A percentile compares a stretch with the other conserved stretches of the same genome.
Conservation (phyloP, 495 filamentous ascomycete genomes). For the Lasiosphaeriaceae sp. region DNA sequence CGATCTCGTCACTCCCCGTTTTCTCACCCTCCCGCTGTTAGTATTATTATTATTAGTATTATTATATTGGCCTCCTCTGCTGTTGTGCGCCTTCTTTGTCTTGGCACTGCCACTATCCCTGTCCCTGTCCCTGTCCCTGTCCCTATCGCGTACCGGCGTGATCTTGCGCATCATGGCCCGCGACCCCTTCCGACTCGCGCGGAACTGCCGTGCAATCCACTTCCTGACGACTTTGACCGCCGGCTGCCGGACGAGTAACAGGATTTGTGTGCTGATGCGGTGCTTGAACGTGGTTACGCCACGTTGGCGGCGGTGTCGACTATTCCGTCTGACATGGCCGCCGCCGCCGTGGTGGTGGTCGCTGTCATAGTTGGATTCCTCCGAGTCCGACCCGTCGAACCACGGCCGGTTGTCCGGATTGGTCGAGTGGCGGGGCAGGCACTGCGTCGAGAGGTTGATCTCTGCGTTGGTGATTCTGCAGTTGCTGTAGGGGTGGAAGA, state of each 20-base stretch:
- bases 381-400: background rate
- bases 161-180: constrained; percentile 14
- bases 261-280: background rate
- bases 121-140: background rate
- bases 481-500: too few species aligned
- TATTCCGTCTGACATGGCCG: too few species aligned
- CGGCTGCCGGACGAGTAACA: too few species aligned
- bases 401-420: constrained; percentile 1
- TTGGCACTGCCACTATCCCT: background rate
- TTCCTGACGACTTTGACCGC: constrained; percentile 19
- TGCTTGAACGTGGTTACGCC: background rate
- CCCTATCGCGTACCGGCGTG: background rate
- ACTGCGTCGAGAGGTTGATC: constrained; percentile 16
- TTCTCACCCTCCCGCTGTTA: background rate
- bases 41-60: too few species aligned
- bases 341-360: background rate
- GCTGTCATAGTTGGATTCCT: background rate
- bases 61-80: background rate
- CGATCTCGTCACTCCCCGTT: background rate
- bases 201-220: constrained; percentile 20
- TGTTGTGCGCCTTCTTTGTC: background rate
- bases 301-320: background rate
- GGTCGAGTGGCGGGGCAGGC: constrained; percentile 16
- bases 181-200: constrained; percentile 17
- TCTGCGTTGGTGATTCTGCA: background rate